Conservation (phyloP, 1,284 basidiomycete species). For the Flammula alnicola region DNA sequence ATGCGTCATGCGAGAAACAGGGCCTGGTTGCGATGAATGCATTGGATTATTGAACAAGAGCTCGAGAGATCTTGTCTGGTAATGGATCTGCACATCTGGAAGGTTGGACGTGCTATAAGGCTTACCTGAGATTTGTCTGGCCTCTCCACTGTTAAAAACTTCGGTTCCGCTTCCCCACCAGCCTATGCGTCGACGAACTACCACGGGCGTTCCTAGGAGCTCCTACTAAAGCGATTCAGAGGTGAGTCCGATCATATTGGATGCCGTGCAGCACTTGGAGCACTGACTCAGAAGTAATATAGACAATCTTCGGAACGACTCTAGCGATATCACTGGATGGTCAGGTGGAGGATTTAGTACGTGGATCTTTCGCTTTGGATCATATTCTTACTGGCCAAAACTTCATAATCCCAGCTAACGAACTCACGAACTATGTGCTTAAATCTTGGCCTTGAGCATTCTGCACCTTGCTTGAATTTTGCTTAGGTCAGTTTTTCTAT, state of each 20-base stretch:
- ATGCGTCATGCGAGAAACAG: too few species aligned
- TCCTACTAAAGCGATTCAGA: constrained; percentile 6
- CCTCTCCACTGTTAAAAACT: not conserved
- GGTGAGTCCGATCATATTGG: constrained; percentile 11
- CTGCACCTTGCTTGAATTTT: not conserved
- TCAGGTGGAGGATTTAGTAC: constrained; percentile 38
- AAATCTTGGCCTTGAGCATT: constrained; percentile 13
- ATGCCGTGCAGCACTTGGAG: not conserved
- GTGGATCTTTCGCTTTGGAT: constrained; percentile 10
- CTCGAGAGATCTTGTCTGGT: too few species aligned
- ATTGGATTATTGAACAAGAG: too few species aligned
- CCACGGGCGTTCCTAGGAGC: not conserved
- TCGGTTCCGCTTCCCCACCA: not conserved
- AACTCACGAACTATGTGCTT: constrained; percentile 40
- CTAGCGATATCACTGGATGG: constrained; percentile 39
- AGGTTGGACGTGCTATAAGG: too few species aligned
- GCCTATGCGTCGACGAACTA: not conserved
- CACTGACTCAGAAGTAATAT: not conserved
- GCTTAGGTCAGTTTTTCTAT: not conserved
- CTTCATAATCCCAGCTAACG: constrained; percentile 36
- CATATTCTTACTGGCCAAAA: constrained; percentile 1
- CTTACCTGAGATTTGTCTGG: too few species aligned
- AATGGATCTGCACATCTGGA: too few species aligned
- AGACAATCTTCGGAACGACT: constrained; percentile 22
- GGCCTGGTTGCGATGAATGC: too few species aligned